Evolutionary conservation across 2,329 filamentous ascomycete species (phyloP).

Genomic region (Aspergillus fischeri): DNA sequence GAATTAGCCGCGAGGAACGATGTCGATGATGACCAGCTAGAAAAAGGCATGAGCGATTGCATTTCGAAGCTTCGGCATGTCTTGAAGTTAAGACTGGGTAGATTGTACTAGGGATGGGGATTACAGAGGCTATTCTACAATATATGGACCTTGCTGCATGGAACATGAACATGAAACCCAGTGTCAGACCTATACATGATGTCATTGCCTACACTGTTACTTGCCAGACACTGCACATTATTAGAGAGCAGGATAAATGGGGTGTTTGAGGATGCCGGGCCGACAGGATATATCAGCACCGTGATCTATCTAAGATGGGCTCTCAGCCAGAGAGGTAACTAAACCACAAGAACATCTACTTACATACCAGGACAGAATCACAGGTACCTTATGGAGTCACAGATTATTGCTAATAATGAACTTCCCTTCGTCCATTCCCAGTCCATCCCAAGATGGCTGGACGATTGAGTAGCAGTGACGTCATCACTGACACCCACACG

Average conservation of each 20-base stretch:
- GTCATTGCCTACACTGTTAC: background rate
- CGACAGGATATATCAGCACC: background rate
- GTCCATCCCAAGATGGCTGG: background rate
- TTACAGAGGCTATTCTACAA: background rate
- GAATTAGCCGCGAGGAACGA: too few relatives aligned
- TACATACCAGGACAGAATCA: background rate
- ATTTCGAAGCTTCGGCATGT: background rate
- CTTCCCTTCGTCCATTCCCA: background rate
- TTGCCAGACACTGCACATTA: background rate
- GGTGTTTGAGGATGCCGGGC: background rate
- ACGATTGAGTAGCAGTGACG: slow-evolving; percentile 7
- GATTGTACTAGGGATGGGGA: background rate
- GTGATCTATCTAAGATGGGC: background rate
- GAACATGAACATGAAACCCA: background rate
- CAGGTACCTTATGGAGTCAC: background rate
- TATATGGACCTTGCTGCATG: background rate
- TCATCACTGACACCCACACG: slow-evolving; percentile 4
- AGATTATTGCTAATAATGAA: background rate
- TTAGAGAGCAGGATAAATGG: background rate
- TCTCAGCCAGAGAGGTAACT: background rate
- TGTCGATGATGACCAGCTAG: background rate
- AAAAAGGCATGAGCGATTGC: background rate
- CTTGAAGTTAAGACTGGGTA: background rate
- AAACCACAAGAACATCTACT: background rate
- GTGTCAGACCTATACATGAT: background rate